A percentile compares a stretch with the other conserved stretches of the same genome.
Conservation (phyloP, 78 protist genomes). For the Creolimax fragrantissima region DNA sequence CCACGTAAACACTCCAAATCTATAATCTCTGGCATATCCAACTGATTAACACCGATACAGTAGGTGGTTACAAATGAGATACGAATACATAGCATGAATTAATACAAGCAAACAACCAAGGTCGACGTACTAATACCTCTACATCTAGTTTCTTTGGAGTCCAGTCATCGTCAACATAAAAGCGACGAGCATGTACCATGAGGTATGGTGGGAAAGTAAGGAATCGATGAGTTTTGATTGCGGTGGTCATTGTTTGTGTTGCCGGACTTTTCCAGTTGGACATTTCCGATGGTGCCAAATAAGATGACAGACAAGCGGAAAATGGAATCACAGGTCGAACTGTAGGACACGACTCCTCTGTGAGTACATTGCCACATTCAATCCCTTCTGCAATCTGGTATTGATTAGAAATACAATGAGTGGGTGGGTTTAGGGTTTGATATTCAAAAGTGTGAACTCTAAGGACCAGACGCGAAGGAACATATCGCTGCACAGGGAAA, state of each 20-base stretch:
- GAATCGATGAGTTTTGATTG: conserved; percentile 28
- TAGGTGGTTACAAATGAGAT: too few species aligned
- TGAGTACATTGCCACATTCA: conserved; percentile 26
- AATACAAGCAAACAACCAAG: not conserved
- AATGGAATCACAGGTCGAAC: conserved; percentile 43
- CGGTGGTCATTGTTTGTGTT: conserved; percentile 37
- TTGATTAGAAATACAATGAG: too few species aligned
- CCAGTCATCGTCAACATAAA: conserved; percentile 55
- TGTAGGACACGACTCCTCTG: not conserved
- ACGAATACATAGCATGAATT: not conserved
- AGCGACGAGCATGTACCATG: conserved; percentile 54
- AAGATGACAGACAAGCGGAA: conserved; percentile 32
- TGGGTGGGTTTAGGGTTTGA: too few species aligned
- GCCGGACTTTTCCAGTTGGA: conserved; percentile 55
- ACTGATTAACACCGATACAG: not conserved
- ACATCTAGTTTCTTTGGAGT: conserved; percentile 67
- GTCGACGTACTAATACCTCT: conserved; percentile 28
- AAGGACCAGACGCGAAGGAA: too few species aligned
- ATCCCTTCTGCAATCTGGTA: not conserved
- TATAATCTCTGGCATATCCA: not conserved
- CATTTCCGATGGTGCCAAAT: conserved; percentile 28
- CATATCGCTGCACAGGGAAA: too few species aligned
- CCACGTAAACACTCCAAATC: not conserved
- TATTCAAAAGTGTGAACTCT: too few species aligned
- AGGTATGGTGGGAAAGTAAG: conserved; percentile 66